phyloP scores from a whole-genome alignment of 2,329 filamentous ascomycete genomes.

The Lojkania enalia region DNA sequence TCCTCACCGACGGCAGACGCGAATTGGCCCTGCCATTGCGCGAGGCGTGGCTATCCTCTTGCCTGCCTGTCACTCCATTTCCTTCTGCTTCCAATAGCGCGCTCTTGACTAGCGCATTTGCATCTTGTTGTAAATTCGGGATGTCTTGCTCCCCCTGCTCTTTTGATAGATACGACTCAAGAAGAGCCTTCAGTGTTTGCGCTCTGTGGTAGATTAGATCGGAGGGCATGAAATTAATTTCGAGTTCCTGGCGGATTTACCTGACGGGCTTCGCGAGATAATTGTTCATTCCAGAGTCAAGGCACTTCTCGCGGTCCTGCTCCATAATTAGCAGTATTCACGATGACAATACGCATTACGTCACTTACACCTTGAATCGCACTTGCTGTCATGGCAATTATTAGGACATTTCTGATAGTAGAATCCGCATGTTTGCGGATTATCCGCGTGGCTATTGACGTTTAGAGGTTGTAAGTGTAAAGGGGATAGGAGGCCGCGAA shows the following conservation, averaged over 20 bases:
- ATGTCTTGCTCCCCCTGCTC: slow-evolving; percentile 41
- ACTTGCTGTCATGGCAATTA: slow-evolving; percentile 96
- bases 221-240: background rate
- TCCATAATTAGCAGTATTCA: too few relatives aligned
- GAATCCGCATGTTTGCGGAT: slow-evolving; percentile 77
- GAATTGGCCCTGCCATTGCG: background rate
- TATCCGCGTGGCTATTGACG: slow-evolving; percentile 68
- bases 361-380: slow-evolving; percentile 92
- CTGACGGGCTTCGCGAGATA: slow-evolving; percentile 96
- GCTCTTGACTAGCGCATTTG: slow-evolving; percentile 48
- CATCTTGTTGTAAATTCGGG: slow-evolving; percentile 52
- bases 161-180: slow-evolving; percentile 68
- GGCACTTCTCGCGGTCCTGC: slow-evolving; percentile 92
- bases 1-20: slow-evolving; percentile 1
- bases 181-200: slow-evolving; percentile 80
- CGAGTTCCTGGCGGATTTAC: slow-evolving; percentile 4
- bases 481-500: background rate
- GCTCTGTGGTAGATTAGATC: slow-evolving; percentile 48
- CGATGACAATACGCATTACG: too few relatives aligned
- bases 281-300: slow-evolving; percentile 97
- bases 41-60: background rate
- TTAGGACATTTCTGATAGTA: slow-evolving; percentile 77
- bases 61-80: background rate
- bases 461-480: slow-evolving; percentile 15
- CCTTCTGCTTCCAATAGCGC: slow-evolving; percentile 26